phyloP scores from a whole-genome alignment of 2,329 filamentous ascomycete genomes.

The Hypoxylon rubiginosum region DNA sequence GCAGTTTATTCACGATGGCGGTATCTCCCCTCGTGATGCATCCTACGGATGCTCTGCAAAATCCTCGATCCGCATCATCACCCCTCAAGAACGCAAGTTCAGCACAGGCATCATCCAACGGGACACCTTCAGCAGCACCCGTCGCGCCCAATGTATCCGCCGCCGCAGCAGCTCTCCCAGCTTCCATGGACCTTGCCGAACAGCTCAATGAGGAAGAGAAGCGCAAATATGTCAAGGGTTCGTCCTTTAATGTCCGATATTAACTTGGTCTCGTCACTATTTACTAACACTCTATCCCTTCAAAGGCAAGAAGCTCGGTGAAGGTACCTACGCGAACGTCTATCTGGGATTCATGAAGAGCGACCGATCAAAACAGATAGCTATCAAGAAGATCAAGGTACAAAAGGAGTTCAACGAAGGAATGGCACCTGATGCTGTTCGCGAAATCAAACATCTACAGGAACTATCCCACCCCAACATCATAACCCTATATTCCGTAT shows the following conservation, averaged over 20 bases:
- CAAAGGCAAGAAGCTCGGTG: constrained; percentile 87
- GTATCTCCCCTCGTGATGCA: constrained; percentile 51
- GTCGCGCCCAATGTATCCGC: constrained; percentile 49
- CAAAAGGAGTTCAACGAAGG: constrained; percentile 90
- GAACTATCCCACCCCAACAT: constrained; percentile 96
- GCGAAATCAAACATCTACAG: constrained; percentile 95
- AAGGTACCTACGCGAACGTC: constrained; percentile 97
- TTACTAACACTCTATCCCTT: constrained; percentile 25
- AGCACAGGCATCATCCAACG: constrained; percentile 59
- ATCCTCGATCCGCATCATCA: constrained; percentile 56
- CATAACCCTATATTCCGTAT: constrained; percentile 91
- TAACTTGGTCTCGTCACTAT: constrained; percentile 3
- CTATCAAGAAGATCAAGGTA: constrained; percentile 94
- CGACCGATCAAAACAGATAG: constrained; percentile 81
- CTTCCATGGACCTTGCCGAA: constrained; percentile 74
- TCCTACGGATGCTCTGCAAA: constrained; percentile 48
- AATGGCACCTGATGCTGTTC: constrained; percentile 92
- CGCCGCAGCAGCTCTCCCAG: constrained; percentile 48
- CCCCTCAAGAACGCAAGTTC: constrained; percentile 60
- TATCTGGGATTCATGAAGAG: constrained; percentile 85
- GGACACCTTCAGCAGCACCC: constrained; percentile 57
- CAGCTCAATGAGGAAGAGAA: constrained; percentile 86
- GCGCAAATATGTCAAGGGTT: constrained; percentile 90
- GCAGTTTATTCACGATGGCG: constrained; percentile 45
- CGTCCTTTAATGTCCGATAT: constrained; percentile 18